These are phyloP conservation scores for Tulasnella sp. DNA, from an alignment of 768 basidiomycete species.

Conservation along the genomic window DNA sequence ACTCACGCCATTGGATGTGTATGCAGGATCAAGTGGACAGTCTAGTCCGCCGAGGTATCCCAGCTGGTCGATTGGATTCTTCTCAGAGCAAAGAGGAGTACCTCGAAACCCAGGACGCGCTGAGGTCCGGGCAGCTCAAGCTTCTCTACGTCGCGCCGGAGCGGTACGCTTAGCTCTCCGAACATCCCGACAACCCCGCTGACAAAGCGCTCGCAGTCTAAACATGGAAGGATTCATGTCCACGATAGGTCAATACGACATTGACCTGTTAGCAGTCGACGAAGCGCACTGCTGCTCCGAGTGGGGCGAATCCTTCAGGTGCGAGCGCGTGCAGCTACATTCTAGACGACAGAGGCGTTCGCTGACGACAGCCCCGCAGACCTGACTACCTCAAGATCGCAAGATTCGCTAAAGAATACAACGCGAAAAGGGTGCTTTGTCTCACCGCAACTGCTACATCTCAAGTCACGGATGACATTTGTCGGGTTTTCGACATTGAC, in stretches of 20 bases:
- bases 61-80: slow-evolving; percentile 33
- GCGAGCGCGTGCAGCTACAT: neutral
- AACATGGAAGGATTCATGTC: slow-evolving; percentile 36
- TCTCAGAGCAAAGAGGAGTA: slow-evolving; percentile 25
- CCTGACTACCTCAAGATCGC: slow-evolving; percentile 29
- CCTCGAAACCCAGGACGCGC: slow-evolving; percentile 28
- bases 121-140: slow-evolving; percentile 31
- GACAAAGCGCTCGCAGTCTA: slow-evolving; percentile 22
- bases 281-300: slow-evolving; percentile 39
- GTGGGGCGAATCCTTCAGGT: slow-evolving; percentile 36
- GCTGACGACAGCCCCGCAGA: too few relatives aligned
- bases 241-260: slow-evolving; percentile 34
- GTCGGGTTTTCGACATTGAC: slow-evolving; percentile 34
- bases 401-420: slow-evolving; percentile 35
- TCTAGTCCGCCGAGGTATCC: slow-evolving; percentile 25
- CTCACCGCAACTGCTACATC: slow-evolving; percentile 38
- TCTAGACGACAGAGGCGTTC: neutral
- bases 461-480: slow-evolving; percentile 34
- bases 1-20: neutral
- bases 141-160: slow-evolving; percentile 40
- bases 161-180: slow-evolving; percentile 19
- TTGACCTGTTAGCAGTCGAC: slow-evolving; percentile 39
- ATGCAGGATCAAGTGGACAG: slow-evolving; percentile 32
- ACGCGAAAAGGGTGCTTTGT: slow-evolving; percentile 36
- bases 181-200: neutral